Percentiles rank a stretch among this genome's conserved stretches.
Evolutionary conservation across 805 yeast genomes (phyloP).

Genomic region (Saturnispora saitoi): DNA sequence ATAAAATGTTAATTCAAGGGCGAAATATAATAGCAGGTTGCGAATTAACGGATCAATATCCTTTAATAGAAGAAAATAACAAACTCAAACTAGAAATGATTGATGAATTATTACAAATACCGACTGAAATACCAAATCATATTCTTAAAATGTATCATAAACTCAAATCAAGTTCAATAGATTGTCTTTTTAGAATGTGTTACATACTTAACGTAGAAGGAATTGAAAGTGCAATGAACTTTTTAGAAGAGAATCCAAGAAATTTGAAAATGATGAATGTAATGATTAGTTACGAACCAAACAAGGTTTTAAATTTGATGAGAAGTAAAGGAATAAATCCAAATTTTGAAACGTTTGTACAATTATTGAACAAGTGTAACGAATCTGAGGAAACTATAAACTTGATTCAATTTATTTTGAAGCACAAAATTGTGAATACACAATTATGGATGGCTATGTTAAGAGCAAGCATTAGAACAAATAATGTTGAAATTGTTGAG

Average conservation of each 20-base stretch:
- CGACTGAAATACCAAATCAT: background rate
- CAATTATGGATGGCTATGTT: slow-evolving; percentile 4
- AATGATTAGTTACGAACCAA: background rate
- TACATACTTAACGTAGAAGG: background rate
- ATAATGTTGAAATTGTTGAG: slow-evolving; percentile 1
- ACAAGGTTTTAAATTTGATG: background rate
- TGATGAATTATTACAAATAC: background rate
- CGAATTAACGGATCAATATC: background rate
- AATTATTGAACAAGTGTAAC: background rate
- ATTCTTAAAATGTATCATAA: background rate
- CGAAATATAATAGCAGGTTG: slow-evolving; percentile 3
- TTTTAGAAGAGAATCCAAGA: background rate
- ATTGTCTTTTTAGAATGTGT: background rate
- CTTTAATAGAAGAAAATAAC: background rate
- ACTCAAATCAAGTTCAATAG: background rate
- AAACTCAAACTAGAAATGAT: background rate
- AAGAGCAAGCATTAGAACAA: background rate
- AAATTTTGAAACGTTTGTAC: slow-evolving; percentile 1
- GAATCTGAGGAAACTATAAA: background rate
- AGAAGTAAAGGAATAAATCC: background rate
- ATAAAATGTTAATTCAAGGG: background rate
- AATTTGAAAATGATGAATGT: slow-evolving; percentile 6
- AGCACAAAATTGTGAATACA: background rate
- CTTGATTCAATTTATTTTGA: background rate
- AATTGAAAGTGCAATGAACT: background rate